Evolutionary conservation across 148 eudicot genomes (phyloP), one percentile per base, ranked within the genome.

Genomic region (Arbutus unedo): DNA sequence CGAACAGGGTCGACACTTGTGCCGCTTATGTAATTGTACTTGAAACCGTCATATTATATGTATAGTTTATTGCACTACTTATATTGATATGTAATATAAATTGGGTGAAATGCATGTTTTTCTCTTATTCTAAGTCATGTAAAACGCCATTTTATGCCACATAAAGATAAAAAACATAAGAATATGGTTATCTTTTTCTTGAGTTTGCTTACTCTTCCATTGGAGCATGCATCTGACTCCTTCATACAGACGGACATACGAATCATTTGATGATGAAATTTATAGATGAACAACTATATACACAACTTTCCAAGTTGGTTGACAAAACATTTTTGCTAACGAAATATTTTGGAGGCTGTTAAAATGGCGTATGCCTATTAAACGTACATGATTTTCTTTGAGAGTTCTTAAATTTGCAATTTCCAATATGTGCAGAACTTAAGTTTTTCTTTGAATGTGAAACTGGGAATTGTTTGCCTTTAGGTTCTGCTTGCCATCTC

Each of bases 361-460:
- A 64, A 64, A 64, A 64, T 64, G 66, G 15, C 0, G 71, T 23
- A 66, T 25, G 16, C 43, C 21, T 64, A 21, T 16, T 18, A 21
- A 3, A 8, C 21, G 13, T 23, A 64, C 0, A 14, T 25, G 2
- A 64, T 21, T 21, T 5, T 64, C 14, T 62, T 8, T 31, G 38
- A 9, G 41, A 23, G 38, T 23, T 23, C 23, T 64, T 25, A 64
- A 23, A 38, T 64, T 64, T 1, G 23, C 70, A 48, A 31, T 41
- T 48, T 74, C 53, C 77, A 8, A 43, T 44, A 44, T 44, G 0
- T 19, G 43, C 49, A 71, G 75, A 49, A 3, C 47, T 15, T 9
- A 48, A 14, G 16, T 81, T 82, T 23, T n/a, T 6, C 41, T 76
- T 25, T 53, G 13, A 23, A 76, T 50, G 79, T 76, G 60, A 55